A percentile compares a stretch with the other conserved stretches of the same genome.
Evolutionary conservation across 805 yeast species (phyloP).

Genomic region (Saccharomycopsis fermentans): DNA sequence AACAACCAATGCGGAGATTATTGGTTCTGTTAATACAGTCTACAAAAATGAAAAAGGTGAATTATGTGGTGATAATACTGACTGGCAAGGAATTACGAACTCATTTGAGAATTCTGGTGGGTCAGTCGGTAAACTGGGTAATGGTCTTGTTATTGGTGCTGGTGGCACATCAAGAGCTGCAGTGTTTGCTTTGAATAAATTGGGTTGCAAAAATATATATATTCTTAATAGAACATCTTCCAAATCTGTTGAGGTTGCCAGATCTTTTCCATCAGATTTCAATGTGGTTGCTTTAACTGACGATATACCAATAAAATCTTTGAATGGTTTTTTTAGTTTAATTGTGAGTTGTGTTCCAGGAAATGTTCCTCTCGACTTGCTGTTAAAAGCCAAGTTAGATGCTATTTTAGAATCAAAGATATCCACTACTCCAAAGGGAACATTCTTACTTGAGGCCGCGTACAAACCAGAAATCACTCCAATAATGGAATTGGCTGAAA

Average conservation of each 20-base stretch:
- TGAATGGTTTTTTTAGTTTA: constrained; percentile 41
- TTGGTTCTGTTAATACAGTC: constrained; percentile 93
- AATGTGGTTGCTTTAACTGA: constrained; percentile 48
- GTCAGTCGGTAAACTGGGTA: constrained; percentile 23
- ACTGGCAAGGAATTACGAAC: constrained; percentile 80
- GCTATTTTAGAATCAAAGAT: constrained; percentile 28
- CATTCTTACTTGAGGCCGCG: constrained; percentile 79
- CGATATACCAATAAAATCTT: constrained; percentile 32
- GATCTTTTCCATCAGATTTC: constrained; percentile 48
- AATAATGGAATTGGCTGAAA: constrained; percentile 68
- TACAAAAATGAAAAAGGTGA: constrained; percentile 40
- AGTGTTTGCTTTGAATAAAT: constrained; percentile 63
- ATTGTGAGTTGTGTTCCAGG: constrained; percentile 81
- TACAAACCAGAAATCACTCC: constrained; percentile 87
- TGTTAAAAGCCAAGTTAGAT: constrained; percentile 39
- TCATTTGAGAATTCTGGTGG: constrained; percentile 58
- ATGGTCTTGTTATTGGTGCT: constrained; percentile 85
- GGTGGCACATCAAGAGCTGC: constrained; percentile 99
- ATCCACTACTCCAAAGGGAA: constrained; percentile 26
- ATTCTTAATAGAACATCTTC: constrained; percentile 70
- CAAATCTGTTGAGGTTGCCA: constrained; percentile 49
- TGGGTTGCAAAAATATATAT: constrained; percentile 73
- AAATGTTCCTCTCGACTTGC: constrained; percentile 53
- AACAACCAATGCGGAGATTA: constrained; percentile 64
- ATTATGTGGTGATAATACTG: constrained; percentile 83